Percentiles rank a stretch among this genome's conserved stretches.
phyloP scores from a whole-genome alignment of 768 basidiomycete species.

The Inosperma sp. region DNA sequence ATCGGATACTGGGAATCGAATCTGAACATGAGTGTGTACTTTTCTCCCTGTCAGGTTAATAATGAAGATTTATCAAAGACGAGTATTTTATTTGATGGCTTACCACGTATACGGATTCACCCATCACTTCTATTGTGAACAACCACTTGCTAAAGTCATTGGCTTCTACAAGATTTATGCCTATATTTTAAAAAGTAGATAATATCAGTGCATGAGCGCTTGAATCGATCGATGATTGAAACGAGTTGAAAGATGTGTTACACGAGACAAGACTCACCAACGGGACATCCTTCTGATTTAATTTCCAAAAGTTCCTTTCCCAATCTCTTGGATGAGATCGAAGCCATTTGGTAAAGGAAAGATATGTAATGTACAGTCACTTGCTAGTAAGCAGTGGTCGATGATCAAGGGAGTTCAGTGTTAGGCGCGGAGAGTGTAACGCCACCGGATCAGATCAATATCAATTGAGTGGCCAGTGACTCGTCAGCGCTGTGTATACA shows the following conservation, averaged over 20 bases:
- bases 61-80: background rate
- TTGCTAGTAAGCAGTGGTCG: too few species aligned
- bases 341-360: constrained; percentile 40
- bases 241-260: constrained; percentile 16
- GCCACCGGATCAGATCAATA: too few species aligned
- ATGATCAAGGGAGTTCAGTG: too few species aligned
- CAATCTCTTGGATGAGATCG: constrained; percentile 60
- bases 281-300: constrained; percentile 58
- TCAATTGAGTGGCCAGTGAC: too few species aligned
- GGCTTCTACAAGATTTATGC: constrained; percentile 68
- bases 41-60: constrained; percentile 53
- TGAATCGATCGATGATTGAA: background rate
- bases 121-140: constrained; percentile 78
- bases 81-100: constrained; percentile 8
- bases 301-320: constrained; percentile 71
- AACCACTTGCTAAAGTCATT: constrained; percentile 77
- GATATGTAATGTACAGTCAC: background rate
- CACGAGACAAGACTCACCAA: constrained; percentile 41
- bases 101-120: constrained; percentile 76
- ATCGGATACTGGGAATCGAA: constrained; percentile 84
- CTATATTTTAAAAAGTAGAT: constrained; percentile 30
- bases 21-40: constrained; percentile 73
- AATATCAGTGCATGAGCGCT: background rate
- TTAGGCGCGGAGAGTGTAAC: too few species aligned
- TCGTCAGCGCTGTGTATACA: too few species aligned